Base-by-base conservation (phyloP, 2,329 filamentous ascomycete genomes). In the Beauveria brongniartii region DNA sequence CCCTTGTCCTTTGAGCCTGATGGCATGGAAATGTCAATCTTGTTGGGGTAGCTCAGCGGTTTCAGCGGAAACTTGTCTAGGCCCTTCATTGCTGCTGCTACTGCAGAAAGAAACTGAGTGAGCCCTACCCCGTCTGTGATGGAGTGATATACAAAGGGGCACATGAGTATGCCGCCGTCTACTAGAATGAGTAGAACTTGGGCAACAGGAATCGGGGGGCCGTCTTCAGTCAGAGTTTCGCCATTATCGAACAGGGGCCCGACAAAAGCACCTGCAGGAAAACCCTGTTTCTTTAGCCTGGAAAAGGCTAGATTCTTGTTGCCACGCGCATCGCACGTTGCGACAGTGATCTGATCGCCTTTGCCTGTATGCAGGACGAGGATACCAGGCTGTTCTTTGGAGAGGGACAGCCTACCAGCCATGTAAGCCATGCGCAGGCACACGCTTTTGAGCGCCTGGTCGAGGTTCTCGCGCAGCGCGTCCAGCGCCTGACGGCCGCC, bases 71-170 rank as follows among this genome's bases (percentile, higher is more conserved):
- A 47, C 5, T 5, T 26, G 14, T 37, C 41, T 5, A 28, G 20
- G 28, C 53, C 41, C 26, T 41, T 53, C 48, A 59, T 53, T 7
- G 57, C 57, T 12, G 57, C 40, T 6, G 75, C 71, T 50, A 79
- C 72, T 14, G 69, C 69, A 37, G 75, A 69, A 4, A 79, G 64
- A 55, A 79, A 77, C 6, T 72, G 68, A 22, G 66, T 64, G 22
- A 78, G 67, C 22, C 74, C 75, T 34, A 73, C 70, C 12, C 76
- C 77, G 55, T 79, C 77, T 18, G 73, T 74, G 26, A 78, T 66
- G 7, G 75, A 68, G 61, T 79, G 77, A 62, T 78, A 74, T 51
- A 78, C 67, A 61, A 71, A 76, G n/a, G 75, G 63, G 6, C 68
- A 72, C 24, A 79, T 69, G 7, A 78, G 61, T 10, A 79, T 57